Evolutionary conservation across 2,329 filamentous ascomycete species (phyloP), one percentile per base, ranked within the genome.

Genomic region (Xylariaceae sp.): DNA sequence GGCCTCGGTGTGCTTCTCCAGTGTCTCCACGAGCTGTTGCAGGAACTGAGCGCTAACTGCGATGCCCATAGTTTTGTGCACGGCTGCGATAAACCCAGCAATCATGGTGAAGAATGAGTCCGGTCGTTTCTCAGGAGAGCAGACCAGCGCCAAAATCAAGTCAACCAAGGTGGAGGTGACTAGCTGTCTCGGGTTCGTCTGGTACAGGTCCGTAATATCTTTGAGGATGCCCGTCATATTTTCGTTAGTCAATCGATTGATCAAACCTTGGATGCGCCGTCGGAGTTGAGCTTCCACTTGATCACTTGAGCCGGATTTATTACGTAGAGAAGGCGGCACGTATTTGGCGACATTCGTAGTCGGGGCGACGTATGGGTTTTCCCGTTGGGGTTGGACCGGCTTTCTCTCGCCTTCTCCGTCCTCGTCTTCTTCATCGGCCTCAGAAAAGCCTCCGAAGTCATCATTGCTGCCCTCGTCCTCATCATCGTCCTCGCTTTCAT

Each of bases 81-180:
- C 72, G 0, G 91, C 90, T 4, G 92, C 85, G 37, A 92, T 84
- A 67, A 97, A 97, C 3, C 91, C 92, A 39, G 91, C 91, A 54
- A 91, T 87, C 8, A 97, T 80, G 50, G 96, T 90, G 52, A 96
- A 83, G 63, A 96, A 95, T 0, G 91, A 94, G 63, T 96, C 92
- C 4, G 88, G 85, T 2, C 96, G 76, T 43, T 78, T 84, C 29
- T 91, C 88, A 5, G 85, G 82, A 63, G 95, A 90, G 64, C 84
- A 87, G 32, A 96, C 81, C 56, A 94, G 81, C n/a, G 83, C 81
- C 57, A 96, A 77, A 0, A 97, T 75, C 1, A 92, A 76, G 58
- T 91, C 85, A 2, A 91, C 83, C 1, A 97, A 75, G 0, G 84
- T 86, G 1, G 88, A 85, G 0, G 90, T 96, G 45, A 96, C 90